Base-by-base conservation (phyloP, 768 basidiomycete genomes). In the Auricularia heimuer region DNA sequence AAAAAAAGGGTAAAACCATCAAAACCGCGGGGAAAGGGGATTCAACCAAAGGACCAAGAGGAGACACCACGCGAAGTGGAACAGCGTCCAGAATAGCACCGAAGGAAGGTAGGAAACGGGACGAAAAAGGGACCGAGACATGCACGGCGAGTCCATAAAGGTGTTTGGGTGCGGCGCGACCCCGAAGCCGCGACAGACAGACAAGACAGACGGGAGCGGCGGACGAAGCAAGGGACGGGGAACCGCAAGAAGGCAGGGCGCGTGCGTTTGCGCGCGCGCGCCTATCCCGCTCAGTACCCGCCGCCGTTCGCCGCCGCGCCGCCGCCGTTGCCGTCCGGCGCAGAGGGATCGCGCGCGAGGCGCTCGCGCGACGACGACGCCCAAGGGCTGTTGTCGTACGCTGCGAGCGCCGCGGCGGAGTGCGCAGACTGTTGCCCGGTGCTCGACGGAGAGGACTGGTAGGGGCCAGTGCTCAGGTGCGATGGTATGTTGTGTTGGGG, bases 381-480 rank as follows among this genome's bases (percentile, higher is more conserved):
- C 56, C 56, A 60, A 7, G 56, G 34, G 24, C 10, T 18, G 29
- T 29, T 29, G 12, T 60, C 56, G 56, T 60, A 60, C 56, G 34
- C 4, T 10, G 12, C 11, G 16, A 34, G 11, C 29, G 24, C 24
- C 24, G 24, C 8, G 10, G 56, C 56, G 56, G 56, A 60, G 34
- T 33, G 56, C 56, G 56, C 56, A 60, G 56, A 60, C 34, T 60
- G 56, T 60, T 24, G 56, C 16, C 29, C 34, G 56, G 56, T 60
- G 56, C 56, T 60, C 56, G 56, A 60, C 56, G 14, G 56, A 60
- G 56, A 24, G 34, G 56, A 6, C 56, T 14, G 29, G 29, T 60
- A 35, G 56, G 6, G 14, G 24, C 24, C 16, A 7, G 24, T 33
- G 56, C 56, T 35, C 56, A 60, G 14, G 24, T 6, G 10, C 24